Evolutionary conservation across 305 asterid species (phyloP).

Genomic region (Stenogyne calaminthoides): DNA sequence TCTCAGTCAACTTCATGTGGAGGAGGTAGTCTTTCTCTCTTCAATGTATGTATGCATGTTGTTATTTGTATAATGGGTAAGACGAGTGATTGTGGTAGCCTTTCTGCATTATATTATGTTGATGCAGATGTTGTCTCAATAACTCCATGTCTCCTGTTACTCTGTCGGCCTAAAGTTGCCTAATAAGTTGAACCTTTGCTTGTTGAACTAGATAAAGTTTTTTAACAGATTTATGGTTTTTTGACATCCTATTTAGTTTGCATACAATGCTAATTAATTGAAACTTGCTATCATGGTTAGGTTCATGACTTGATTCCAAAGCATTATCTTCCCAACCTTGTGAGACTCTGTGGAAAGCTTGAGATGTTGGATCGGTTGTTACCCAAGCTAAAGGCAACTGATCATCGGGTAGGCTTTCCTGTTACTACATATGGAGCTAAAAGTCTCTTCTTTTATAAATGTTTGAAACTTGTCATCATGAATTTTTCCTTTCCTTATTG

Average conservation of each 20-base stretch:
- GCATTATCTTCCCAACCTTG: conserved; percentile 84
- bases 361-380: conserved; percentile 96
- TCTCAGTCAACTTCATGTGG: conserved; percentile 98
- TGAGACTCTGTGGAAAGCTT: conserved; percentile 99
- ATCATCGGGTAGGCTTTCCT: conserved; percentile 77
- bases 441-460: conserved; percentile 11
- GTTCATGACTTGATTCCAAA: conserved; percentile 88
- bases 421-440: conserved; percentile 19
- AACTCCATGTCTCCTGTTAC: not conserved
- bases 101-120: not conserved
- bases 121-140: conserved; percentile 21
- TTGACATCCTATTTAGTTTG: not conserved
- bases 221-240: conserved; percentile 5
- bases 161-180: not conserved
- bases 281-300: conserved; percentile 39
- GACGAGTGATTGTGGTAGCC: conserved; percentile 11
- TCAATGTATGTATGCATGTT: conserved; percentile 18
- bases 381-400: conserved; percentile 98
- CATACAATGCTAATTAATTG: conserved; percentile 1
- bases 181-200: conserved; percentile 12
- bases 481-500: conserved; percentile 11
- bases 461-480: conserved; percentile 15
- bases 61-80: conserved; percentile 11
- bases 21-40: conserved; percentile 71
- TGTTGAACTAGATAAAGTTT: conserved; percentile 7